Percentiles rank a stretch among this genome's conserved stretches.
Conservation (phyloP, 2,329 filamentous ascomycete species). For the Ophiocordyceps robertsii region DNA sequence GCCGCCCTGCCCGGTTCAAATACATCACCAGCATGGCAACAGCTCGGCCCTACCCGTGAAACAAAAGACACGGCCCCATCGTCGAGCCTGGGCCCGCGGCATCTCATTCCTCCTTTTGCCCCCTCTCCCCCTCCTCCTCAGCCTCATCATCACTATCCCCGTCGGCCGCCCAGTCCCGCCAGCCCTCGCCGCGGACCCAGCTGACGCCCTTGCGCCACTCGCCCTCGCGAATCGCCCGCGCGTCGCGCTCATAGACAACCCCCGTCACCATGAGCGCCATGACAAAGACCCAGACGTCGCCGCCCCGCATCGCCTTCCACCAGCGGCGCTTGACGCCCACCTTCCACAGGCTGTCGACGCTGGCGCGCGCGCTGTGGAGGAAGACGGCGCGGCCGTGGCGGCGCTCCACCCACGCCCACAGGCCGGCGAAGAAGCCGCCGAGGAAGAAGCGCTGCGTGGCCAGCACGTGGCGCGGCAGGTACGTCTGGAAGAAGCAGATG, state of each 20-base stretch:
- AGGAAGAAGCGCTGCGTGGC: conserved; percentile 82
- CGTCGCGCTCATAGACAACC: conserved; percentile 60
- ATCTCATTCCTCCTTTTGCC: background rate
- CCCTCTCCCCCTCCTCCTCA: conserved; percentile 5
- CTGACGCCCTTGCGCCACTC: conserved; percentile 59
- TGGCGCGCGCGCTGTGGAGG: conserved; percentile 65
- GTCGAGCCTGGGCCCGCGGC: background rate
- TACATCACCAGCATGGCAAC: background rate
- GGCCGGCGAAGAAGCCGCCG: conserved; percentile 69
- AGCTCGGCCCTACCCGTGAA: background rate
- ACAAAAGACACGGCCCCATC: background rate
- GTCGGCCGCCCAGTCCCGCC: conserved; percentile 51
- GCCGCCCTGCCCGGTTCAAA: too few relatives aligned
- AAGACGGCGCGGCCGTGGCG: conserved; percentile 54
- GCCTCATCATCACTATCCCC: conserved; percentile 26
- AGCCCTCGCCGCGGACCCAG: conserved; percentile 64
- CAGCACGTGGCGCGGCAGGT: conserved; percentile 60
- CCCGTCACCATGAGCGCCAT: conserved; percentile 66
- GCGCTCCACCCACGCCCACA: conserved; percentile 72
- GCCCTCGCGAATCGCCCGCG: conserved; percentile 51
- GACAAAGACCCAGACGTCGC: conserved; percentile 77
- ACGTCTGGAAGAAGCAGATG: conserved; percentile 76
- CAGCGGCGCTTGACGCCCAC: conserved; percentile 81
- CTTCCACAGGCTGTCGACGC: conserved; percentile 78
- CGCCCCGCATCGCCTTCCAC: conserved; percentile 72